Evolutionary conservation across 495 filamentous ascomycete genomes (phyloP).

Genomic region (Tuber microsphaerosporum): DNA sequence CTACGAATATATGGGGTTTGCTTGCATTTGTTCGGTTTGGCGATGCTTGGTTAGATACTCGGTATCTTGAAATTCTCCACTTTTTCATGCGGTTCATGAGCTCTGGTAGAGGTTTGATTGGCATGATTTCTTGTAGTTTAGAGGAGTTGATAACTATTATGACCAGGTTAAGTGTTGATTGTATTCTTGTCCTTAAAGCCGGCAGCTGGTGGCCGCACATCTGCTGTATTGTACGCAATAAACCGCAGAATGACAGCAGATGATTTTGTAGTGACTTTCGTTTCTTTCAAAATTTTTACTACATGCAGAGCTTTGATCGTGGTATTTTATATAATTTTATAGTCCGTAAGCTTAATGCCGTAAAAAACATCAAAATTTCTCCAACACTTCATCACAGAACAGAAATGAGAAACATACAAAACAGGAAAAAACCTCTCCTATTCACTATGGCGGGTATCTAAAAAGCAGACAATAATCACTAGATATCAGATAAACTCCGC

Average conservation of each 20-base stretch:
- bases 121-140: not conserved
- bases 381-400: not conserved
- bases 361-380: not conserved
- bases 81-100: not conserved
- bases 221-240: not conserved
- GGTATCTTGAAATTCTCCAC: not conserved
- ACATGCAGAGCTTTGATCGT: not conserved
- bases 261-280: not conserved
- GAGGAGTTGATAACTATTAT: not conserved
- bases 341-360: not conserved
- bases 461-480: not conserved
- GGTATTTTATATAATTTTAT: not conserved
- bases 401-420: not conserved
- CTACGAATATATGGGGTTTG: not conserved
- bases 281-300: not conserved
- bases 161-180: not conserved
- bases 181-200: not conserved
- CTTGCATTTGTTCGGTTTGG: not conserved
- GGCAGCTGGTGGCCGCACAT: not conserved
- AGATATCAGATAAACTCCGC: not conserved
- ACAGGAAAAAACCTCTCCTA: not conserved
- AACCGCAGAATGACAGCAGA: not conserved
- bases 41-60: not conserved
- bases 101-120: not conserved
- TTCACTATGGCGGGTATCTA: not conserved